Base-by-base conservation (phyloP, 2,329 filamentous ascomycete genomes). In the Chalaropsis ovoidea region DNA sequence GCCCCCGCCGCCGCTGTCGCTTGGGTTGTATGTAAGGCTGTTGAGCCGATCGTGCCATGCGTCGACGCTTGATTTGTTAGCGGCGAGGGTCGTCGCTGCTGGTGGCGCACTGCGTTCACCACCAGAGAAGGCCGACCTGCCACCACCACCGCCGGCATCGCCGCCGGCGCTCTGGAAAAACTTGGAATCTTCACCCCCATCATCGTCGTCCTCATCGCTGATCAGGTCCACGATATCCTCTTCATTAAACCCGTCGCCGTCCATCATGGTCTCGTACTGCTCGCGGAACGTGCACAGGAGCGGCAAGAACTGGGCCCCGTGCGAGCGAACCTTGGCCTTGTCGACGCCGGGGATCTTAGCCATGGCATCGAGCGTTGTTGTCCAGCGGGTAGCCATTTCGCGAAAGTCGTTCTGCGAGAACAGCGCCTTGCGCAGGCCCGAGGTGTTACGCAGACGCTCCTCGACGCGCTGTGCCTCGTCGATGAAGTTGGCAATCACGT, bases 381-480 rank as follows among this genome's bases (percentile, higher is more conserved):
- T 88, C 78, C 88, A 87, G 42, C 79, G 75, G 62, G 90, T 83
- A 13, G 83, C 86, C 87, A 94, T 92, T 69, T 87, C 82, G 43
- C 86, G 83, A 62, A 91, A 80, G 15, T 89, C 80, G 24, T 79
- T 79, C 68, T 90, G 86, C 0, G 84, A 85, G 72, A 94, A 94
- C 0, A 86, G 77, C 3, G 81, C 79, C 24, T 78, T 77, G 8
- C 82, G 80, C 41, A 87, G 74, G 3, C 78, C 77, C 62, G 82
- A 82, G 27, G 78, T 77, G 68, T 84, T 82, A 70, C 86, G 81
- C 27, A 92, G 77, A 1, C 79, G 76, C 70, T 86, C 82, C 70
- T 87, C 84, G 17, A 84, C 65, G 22, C 75, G 74, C 70, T 82
- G 85, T 0, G 87, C 89, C 58, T 83, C 79, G 0, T 75, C 72